Evolutionary conservation across 2,329 filamentous ascomycete species (phyloP).

Genomic region (Alternaria atra): DNA sequence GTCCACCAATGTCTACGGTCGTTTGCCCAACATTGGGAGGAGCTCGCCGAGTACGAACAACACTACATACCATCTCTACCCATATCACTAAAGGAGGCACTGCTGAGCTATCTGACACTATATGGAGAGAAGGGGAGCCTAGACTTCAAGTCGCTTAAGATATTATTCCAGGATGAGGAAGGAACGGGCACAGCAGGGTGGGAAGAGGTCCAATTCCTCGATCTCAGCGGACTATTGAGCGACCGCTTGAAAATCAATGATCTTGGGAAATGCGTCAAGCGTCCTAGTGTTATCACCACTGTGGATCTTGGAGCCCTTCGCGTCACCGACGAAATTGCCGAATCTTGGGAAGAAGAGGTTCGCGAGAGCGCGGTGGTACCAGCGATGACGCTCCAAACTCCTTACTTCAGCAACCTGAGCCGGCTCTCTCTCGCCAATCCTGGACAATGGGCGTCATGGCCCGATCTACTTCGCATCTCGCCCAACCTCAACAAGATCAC

Average conservation of each 20-base stretch:
- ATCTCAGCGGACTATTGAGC: constrained; percentile 62
- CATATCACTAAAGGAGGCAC: constrained; percentile 58
- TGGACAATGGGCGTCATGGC: constrained; percentile 61
- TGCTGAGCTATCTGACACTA: constrained; percentile 66
- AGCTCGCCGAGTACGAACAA: constrained; percentile 66
- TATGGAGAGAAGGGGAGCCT: constrained; percentile 57
- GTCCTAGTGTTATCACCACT: constrained; percentile 10
- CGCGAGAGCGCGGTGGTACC: constrained; percentile 21
- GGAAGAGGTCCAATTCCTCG: constrained; percentile 60
- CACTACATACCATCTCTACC: constrained; percentile 63
- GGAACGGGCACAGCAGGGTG: constrained; percentile 48
- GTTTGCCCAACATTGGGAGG: constrained; percentile 65
- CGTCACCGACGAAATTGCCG: constrained; percentile 41
- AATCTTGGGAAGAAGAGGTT: constrained; percentile 59
- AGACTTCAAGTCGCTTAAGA: constrained; percentile 57
- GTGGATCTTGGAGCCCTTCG: constrained; percentile 27
- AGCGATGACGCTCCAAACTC: constrained; percentile 30
- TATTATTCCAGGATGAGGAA: constrained; percentile 57
- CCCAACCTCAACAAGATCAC: constrained; percentile 65
- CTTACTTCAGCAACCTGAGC: constrained; percentile 62
- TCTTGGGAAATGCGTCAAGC: constrained; percentile 56
- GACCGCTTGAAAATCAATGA: constrained; percentile 59
- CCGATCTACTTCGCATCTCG: constrained; percentile 62
- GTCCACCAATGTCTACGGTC: constrained; percentile 62
- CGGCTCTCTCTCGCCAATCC: constrained; percentile 67